Base-by-base conservation (phyloP, 2,329 filamentous ascomycete genomes). In the Onygenales sp. region DNA sequence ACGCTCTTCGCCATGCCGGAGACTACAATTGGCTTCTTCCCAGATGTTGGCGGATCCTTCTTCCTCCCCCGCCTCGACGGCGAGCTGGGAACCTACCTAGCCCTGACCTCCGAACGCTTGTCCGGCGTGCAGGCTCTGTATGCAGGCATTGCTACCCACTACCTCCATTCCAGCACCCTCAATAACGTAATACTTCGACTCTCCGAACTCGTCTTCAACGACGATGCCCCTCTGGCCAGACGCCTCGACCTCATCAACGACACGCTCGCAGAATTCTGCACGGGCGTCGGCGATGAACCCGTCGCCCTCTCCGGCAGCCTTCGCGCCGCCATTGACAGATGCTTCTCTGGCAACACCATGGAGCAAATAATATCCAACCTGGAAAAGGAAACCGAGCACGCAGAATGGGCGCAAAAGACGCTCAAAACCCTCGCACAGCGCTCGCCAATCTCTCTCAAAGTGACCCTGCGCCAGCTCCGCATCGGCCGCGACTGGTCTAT, bases 1-100 rank as follows among this genome's bases (percentile, higher is more conserved):
- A 98, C 93, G 5, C 74, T 95, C 47, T 97, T 98, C 65, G 91
- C 94, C 61, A 98, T 98, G 93, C 93, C 93, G 33, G 93, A 98
- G 75, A 98, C 93, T 3, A 95, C 84, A 7, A 98, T 98, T 65
- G 93, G 93, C 40, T 96, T 97, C 78, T 98, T 98, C 78, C 93
- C 94, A 6, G 94, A 98, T 65, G 93, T 98, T 48, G 93, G 93
- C 56, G 94, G 86, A 34, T 94, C 88, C 9, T 98, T 97, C 77
- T 97, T 97, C 78, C 77, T 98, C 52, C 88, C 93, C 13, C 81
- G 90, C 58, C 84, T 98, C 77, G 84, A 94, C 63, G 93, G 93
- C 49, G 77, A 84, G 55, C 73, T 95, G 53, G 93, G 93, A 54
- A 95, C 88, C 17, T 98, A 97, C 71, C 83, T 98, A 43, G 93